Base-by-base conservation (phyloP, 2,329 filamentous ascomycete species). In the Ambrosiella xylebori region DNA sequence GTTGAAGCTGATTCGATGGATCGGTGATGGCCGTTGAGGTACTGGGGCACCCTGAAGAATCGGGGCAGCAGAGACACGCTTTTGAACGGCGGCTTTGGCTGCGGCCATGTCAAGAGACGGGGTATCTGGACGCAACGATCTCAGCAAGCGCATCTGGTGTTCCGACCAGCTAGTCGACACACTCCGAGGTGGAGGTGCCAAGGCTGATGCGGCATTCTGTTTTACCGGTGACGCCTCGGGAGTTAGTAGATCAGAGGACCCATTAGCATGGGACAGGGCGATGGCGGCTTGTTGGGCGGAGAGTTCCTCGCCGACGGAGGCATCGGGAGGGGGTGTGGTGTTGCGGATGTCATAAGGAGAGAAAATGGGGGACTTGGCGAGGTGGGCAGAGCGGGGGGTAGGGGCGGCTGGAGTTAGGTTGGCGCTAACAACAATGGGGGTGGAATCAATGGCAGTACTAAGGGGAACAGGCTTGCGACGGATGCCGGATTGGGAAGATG, bases 1-100 rank as follows among this genome's bases (percentile, higher is more conserved):
- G 19, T 56, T 49, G 54, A 55, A 45, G 15, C 45, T 53, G 11
- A 40, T 56, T 56, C 5, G 35, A 44, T 12, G 56, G 54, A 50
- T 57, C 57, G 50, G 54, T 39, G 38, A 50, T 56, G 52, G 54
- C 19, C n/a, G 57, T 57, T 35, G 56, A 45, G 5, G 59, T 38
- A 13, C 2, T 2, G 47, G 47, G 17, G 19, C 47, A 27, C 47
- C 47, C 57, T 59, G 11, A 50, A 50, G 2, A 57, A 37, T 8
- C 55, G 41, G 8, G 36, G 50, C 13, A 54, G 56, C 44, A 59
- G 36, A 13, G 3, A 51, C 19, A 36, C 47, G 59, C 44, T 57
- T 63, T 61, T 5, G 41, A 11, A 12, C 13, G 4, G 52, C 35
- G 7, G 7, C 7, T n/a, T 39, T 5, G 37, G 39, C 39, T 35